Conservation (phyloP, 192 early-diverging fungal species). For the Spinellus fusiger region DNA sequence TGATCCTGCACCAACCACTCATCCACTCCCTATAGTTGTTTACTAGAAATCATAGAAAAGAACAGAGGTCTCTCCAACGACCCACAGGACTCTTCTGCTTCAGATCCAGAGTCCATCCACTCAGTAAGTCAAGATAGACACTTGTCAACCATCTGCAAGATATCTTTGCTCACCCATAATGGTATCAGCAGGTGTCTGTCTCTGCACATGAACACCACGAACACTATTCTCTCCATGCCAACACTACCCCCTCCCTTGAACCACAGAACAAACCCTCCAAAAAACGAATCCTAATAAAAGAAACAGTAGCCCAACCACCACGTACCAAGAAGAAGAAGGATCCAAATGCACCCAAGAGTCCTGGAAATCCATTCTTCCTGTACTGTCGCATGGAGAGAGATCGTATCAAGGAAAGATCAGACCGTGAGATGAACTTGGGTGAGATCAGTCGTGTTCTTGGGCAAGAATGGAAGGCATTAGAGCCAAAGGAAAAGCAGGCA, state of each 20-base stretch:
- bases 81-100: not conserved
- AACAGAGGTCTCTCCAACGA: not conserved
- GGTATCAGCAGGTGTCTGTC: no score
- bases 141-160: no score
- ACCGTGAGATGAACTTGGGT: constrained; percentile 30
- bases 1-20: not conserved
- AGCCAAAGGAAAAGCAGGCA: constrained; percentile 35
- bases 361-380: constrained; percentile 39
- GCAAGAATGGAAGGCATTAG: constrained; percentile 36
- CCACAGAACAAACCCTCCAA: not conserved
- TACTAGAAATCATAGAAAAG: not conserved
- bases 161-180: no score
- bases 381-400: constrained; percentile 37
- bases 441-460: constrained; percentile 36
- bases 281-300: not conserved
- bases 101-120: not conserved
- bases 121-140: not conserved
- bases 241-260: not conserved
- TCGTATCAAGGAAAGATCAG: constrained; percentile 33
- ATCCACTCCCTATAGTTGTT: not conserved
- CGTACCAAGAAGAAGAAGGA: constrained; percentile 31
- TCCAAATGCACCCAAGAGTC: constrained; percentile 43
- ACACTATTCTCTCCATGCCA: no score
- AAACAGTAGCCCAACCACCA: not conserved
- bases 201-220: no score